Evolutionary conservation across 257 asterid species (phyloP), one percentile per base, ranked within the genome.

Genomic region (Capsicum baccatum): DNA sequence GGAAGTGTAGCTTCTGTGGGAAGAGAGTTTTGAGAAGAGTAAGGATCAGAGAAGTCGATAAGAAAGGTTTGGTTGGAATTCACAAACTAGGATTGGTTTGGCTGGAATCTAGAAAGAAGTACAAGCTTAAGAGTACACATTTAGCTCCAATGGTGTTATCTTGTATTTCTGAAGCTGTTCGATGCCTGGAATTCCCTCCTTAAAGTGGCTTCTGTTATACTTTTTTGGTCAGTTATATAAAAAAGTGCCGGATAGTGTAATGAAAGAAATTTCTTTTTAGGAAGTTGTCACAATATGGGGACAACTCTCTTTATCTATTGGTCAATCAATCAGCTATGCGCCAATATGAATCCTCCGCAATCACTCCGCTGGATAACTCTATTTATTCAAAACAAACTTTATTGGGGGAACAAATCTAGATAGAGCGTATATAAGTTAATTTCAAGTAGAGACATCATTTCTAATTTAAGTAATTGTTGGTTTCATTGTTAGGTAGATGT

Each of bases 91-190:
- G 59, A 73, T 73, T 12, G 48, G 19, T n/a, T 21, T 19, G 59
- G n/a, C 59, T 73, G 59, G 19, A 73, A 74, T 74, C 44, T 54
- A 6, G 60, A 48, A 33, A 74, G 6, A 47, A 19, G 3, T 19
- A 73, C n/a, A 19, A 12, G 60, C 58, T 74, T 74, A 74, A 19
- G 80, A 73, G 17, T 73, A 19, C 12, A 19, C 37, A 14, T 74
- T 48, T 50, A 19, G 19, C 17, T 74, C 8, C 80, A 12, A 19
- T 50, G 9, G 13, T 74, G 13, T 6, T 7, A 50, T 50, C 80
- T 50, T 74, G 80, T 21, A 19, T 74, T 74, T 50, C 44, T 74
- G 60, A 74, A 74, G 80, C 80, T 48, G 44, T 50, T 74, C 13
- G 0, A 48, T n/a, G 59, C 19, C 10, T n/a, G 80, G 44, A 15